Percentiles rank a stretch among this genome's conserved stretches.
These are phyloP conservation scores for Choiromyces venosus DNA, from an alignment of 495 filamentous ascomycete species.

Conservation along the genomic window DNA sequence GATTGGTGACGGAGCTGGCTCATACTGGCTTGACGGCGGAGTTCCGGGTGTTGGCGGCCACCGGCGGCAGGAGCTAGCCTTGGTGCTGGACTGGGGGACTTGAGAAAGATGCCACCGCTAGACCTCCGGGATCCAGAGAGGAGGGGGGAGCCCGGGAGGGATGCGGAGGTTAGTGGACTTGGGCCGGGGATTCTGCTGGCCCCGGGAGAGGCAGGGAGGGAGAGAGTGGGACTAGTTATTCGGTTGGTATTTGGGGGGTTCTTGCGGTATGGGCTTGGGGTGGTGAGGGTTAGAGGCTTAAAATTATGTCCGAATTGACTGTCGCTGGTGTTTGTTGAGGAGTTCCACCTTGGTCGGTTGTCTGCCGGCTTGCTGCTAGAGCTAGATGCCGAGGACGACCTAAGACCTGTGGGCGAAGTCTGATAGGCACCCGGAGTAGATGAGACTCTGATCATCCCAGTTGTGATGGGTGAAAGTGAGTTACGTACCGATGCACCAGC, in stretches of 20 bases:
- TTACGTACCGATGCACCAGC: conserved; percentile 1
- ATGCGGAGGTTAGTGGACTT: conserved; percentile 25
- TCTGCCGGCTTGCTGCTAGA: conserved; percentile 41
- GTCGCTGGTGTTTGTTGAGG: conserved; percentile 63
- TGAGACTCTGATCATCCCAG: conserved; percentile 34
- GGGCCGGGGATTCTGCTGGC: conserved; percentile 39
- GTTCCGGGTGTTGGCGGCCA: conserved; percentile 14
- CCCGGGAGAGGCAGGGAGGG: conserved; percentile 41
- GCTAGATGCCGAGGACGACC: conserved; percentile 25
- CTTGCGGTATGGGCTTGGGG: conserved; percentile 59
- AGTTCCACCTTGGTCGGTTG: conserved; percentile 74
- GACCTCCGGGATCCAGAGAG: conserved; percentile 20
- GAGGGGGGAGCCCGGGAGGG: conserved; percentile 24
- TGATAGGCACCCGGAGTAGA: conserved; percentile 21
- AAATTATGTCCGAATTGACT: conserved; percentile 64
- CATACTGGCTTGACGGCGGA: conserved; percentile 23
- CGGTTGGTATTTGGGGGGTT: conserved; percentile 42
- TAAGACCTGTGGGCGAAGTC: conserved; percentile 27
- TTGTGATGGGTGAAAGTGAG: conserved; percentile 29
- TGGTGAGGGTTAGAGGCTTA: conserved; percentile 59
- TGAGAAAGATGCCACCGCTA: conserved; percentile 16
- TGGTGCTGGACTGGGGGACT: conserved; percentile 30
- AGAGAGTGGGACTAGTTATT: conserved; percentile 35
- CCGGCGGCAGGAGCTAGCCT: conserved; percentile 11
- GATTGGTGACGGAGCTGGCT: conserved; percentile 29